These are phyloP conservation scores for Fraxinus quadrangulata DNA, from an alignment of 257 asterid genomes.

Conservation along the genomic window DNA sequence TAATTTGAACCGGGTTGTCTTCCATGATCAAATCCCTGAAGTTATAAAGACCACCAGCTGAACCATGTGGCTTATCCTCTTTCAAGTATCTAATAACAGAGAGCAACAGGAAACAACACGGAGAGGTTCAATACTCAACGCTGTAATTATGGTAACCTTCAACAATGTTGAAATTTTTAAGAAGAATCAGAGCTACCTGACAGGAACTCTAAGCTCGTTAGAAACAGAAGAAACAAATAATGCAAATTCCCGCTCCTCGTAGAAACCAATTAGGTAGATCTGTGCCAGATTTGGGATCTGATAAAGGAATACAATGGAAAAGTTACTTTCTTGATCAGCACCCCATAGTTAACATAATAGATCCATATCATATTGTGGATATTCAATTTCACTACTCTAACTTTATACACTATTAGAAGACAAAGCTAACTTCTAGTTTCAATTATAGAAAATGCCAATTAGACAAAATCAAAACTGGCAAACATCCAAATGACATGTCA, in stretches of 20 bases:
- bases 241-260: constrained; percentile 95
- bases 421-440: neutral
- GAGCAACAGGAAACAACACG: constrained; percentile 19
- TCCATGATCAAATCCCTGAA: constrained; percentile 86
- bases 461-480: neutral
- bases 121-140: neutral
- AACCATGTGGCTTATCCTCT: constrained; percentile 92
- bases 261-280: constrained; percentile 85
- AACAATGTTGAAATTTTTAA: neutral
- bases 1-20: constrained; percentile 64
- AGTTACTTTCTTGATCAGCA: constrained; percentile 13
- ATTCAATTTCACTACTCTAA: neutral
- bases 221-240: constrained; percentile 74
- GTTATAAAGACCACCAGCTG: constrained; percentile 81
- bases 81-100: constrained; percentile 60
- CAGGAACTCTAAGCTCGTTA: constrained; percentile 82
- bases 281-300: constrained; percentile 94
- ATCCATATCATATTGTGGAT: neutral
- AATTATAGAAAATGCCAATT: neutral
- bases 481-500: constrained; percentile 7
- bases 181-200: constrained; percentile 48
- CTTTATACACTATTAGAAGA: neutral
- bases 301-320: constrained; percentile 22
- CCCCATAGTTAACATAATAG: neutral
- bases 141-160: neutral